phyloP scores from a whole-genome alignment of 1,139 yeast species.

The Ashbya aceris region DNA sequence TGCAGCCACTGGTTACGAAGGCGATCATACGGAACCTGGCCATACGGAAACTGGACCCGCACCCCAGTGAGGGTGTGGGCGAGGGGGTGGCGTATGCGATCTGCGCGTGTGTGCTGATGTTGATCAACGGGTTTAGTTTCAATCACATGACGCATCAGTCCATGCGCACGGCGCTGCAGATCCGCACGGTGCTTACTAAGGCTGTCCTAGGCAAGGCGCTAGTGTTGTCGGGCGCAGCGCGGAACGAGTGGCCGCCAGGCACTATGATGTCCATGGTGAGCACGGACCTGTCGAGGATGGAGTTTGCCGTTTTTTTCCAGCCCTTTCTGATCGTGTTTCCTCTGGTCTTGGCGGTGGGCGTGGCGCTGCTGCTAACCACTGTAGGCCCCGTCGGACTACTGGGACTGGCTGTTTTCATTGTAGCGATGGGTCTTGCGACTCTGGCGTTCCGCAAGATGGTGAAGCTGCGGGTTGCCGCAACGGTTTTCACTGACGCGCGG shows the following conservation, averaged over 20 bases:
- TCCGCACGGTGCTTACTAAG: slow-evolving; percentile 56
- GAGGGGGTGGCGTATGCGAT: slow-evolving; percentile 54
- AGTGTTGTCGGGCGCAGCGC: slow-evolving; percentile 49
- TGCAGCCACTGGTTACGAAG: slow-evolving; percentile 39
- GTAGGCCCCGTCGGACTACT: slow-evolving; percentile 68
- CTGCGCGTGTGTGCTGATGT: slow-evolving; percentile 42
- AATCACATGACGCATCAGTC: slow-evolving; percentile 59
- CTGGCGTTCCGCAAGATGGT: slow-evolving; percentile 35
- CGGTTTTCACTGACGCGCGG: slow-evolving; percentile 41
- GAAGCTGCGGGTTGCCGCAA: slow-evolving; percentile 38
- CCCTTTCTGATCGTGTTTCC: slow-evolving; percentile 59
- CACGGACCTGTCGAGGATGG: slow-evolving; percentile 72
- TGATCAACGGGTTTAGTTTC: slow-evolving; percentile 41
- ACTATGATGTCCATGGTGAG: slow-evolving; percentile 66
- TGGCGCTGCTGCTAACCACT: slow-evolving; percentile 57
- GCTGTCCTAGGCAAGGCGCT: slow-evolving; percentile 61
- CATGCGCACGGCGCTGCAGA: slow-evolving; percentile 58
- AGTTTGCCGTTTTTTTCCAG: slow-evolving; percentile 63
- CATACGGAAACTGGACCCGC: no score
- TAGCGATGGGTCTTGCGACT: slow-evolving; percentile 28
- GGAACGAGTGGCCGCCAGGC: slow-evolving; percentile 53
- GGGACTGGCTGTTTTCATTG: slow-evolving; percentile 48
- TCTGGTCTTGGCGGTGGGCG: slow-evolving; percentile 47
- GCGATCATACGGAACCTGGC: slow-evolving; percentile 8
- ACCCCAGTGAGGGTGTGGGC: slow-evolving; percentile 25